phyloP scores from a whole-genome alignment of 805 yeast genomes.

The Candida patagonica region DNA sequence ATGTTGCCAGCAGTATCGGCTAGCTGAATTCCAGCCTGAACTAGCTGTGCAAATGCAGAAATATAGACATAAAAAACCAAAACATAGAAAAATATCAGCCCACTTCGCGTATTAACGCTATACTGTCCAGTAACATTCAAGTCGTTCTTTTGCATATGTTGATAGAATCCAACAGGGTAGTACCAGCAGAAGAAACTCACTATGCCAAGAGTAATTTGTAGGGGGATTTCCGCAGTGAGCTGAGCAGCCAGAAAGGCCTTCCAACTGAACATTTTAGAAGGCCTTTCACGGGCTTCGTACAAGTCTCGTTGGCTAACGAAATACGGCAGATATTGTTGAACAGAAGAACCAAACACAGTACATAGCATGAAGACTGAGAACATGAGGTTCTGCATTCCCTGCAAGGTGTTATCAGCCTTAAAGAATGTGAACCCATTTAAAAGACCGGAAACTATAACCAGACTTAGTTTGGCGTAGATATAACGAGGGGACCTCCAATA shows the following conservation, averaged over 20 bases:
- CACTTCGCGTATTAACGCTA: slow-evolving; percentile 34
- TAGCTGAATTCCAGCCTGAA: slow-evolving; percentile 47
- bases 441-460: slow-evolving; percentile 44
- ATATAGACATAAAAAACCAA: slow-evolving; percentile 39
- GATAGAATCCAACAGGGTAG: slow-evolving; percentile 62
- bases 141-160: no score
- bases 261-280: slow-evolving; percentile 66
- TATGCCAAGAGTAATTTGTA: slow-evolving; percentile 54
- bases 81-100: slow-evolving; percentile 30
- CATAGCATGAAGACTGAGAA: slow-evolving; percentile 63
- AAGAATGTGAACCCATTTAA: slow-evolving; percentile 65
- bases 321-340: slow-evolving; percentile 55
- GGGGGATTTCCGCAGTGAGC: slow-evolving; percentile 58
- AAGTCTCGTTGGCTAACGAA: slow-evolving; percentile 51
- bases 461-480: slow-evolving; percentile 46
- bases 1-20: slow-evolving; percentile 58
- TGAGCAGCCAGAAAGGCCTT: slow-evolving; percentile 52
- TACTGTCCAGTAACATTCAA: slow-evolving; percentile 50
- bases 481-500: slow-evolving; percentile 57
- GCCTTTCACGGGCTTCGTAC: slow-evolving; percentile 66
- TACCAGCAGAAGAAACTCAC: slow-evolving; percentile 50
- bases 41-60: slow-evolving; percentile 27
- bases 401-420: slow-evolving; percentile 51
- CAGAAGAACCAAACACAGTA: slow-evolving; percentile 43
- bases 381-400: slow-evolving; percentile 78